phyloP scores from a whole-genome alignment of 2,329 filamentous ascomycete species.

The Colletotrichum sp. region DNA sequence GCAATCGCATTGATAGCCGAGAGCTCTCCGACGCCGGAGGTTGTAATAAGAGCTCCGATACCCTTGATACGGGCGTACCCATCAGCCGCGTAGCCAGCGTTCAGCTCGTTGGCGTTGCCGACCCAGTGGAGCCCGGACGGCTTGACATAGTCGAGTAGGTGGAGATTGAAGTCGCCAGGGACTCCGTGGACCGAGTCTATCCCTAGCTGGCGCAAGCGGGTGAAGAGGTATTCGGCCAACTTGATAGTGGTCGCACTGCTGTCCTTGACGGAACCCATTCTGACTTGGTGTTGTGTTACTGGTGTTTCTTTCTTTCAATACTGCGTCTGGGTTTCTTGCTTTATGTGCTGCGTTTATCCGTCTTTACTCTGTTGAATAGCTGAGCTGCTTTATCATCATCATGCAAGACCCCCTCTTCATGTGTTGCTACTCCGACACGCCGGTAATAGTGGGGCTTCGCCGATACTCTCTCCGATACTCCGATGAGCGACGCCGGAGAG shows the following conservation, averaged over 20 bases:
- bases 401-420: background rate
- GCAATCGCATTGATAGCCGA: conserved; percentile 65
- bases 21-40: conserved; percentile 64
- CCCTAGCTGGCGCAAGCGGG: conserved; percentile 62
- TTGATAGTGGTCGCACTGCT: conserved; percentile 30
- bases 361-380: too few relatives aligned
- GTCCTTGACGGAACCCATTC: background rate
- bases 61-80: conserved; percentile 62
- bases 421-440: background rate
- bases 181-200: conserved; percentile 61
- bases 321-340: too few relatives aligned
- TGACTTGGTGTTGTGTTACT: background rate
- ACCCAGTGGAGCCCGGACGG: conserved; percentile 45
- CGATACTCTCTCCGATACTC: background rate
- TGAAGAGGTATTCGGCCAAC: conserved; percentile 67
- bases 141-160: conserved; percentile 40
- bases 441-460: background rate
- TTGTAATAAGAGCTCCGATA: conserved; percentile 56
- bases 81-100: conserved; percentile 62
- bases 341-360: too few relatives aligned
- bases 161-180: conserved; percentile 47
- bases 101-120: conserved; percentile 64
- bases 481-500: background rate
- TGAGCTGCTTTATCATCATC: background rate
- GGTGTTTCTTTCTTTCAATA: too few relatives aligned